Base-by-base conservation (phyloP, 768 basidiomycete species). In the Neoboletus magnificus region DNA sequence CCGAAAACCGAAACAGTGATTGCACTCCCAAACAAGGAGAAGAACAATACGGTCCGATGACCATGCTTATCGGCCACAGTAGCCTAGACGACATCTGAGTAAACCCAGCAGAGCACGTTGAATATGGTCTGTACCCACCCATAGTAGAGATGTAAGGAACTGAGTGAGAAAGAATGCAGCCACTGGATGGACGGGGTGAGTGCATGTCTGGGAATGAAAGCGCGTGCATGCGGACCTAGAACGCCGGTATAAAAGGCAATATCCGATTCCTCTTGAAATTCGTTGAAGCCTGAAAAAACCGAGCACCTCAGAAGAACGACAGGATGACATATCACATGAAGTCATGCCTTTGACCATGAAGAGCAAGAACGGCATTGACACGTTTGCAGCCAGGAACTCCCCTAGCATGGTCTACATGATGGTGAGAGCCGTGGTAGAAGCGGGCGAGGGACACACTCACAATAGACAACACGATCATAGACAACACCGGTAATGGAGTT, bases 1-100 rank as follows among this genome's bases (percentile, higher is more conserved):
- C 90, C 92, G 66, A 94, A 93, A 36, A 85, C 68, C 27, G 83
- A 74, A 66, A 91, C 89, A 12, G 89, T 90, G 41, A 89, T 61
- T 0, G 92, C 88, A 65, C 89, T 90, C 23, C 95, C 96, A 36
- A 96, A 71, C 45, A 99, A 76, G 46, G 93, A 93, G 25, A 91
- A 78, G 47, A 87, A 84, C 33, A 99, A 77, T 8, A 99, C 96
- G 9, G 82, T 79, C 16, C 96, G 85, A 39, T 85, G 82, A 40
- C 94, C 93, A 68, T 98, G 92, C 72, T 84, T 89, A 55, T 94
- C 90, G 23, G 96, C 96, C 22, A 95, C 84, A n/a, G 93, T 93
- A 51, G 93, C 91, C 89, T 90, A 59, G 25, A 44, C n/a, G 27
- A 23, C 9, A 6, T 20, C 12, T 20, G 16, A 41, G 40, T 48